Evolutionary conservation across 2,329 filamentous ascomycete species (phyloP), one percentile per base, ranked within the genome.

Genomic region (Diaporthe longicolla): DNA sequence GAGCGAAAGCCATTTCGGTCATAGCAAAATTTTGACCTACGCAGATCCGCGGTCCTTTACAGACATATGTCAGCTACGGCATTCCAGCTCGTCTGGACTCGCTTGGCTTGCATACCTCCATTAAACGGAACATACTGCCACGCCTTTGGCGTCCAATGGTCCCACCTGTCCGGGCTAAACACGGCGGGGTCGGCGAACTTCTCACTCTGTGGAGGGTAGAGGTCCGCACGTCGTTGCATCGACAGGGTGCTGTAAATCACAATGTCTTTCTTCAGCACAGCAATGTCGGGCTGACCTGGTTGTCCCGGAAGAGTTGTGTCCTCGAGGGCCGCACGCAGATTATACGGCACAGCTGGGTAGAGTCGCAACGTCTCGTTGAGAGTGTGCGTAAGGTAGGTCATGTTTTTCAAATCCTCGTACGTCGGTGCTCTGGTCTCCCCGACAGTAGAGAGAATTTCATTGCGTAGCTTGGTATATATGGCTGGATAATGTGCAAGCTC

Each of bases 21-120:
- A 87, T 85, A 4, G 89, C 89, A 81, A 91, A 90, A 74, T 90
- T 89, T 81, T 90, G 89, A 1, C 89, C 89, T 45, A 90, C 87
- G 75, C 89, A 90, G 65, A 89, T 82, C 65, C 83, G 79, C 26
- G 83, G 82, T 3, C 82, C 82, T 48, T 48, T 21, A 48, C 9
- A 9, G 21, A 19, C 45, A 21, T 48, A 48, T n/a, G 45, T 48
- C 45, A 48, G 45, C 45, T 21, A 48, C 19, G 19, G 17, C 19
- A 3, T 0, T 48, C 45, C 19, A 21, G 8, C 19, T 21, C 21
- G 45, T 48, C 45, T 48, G 45, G 7, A 3, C 19, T 48, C 19
- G 17, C 45, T 48, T 21, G 8, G 19, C 17, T 48, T 9, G 45
- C 45, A 21, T 48, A 48, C 45, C 45, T 1, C 82, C 82, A 75